Conservation (phyloP, 2,329 filamentous ascomycete species). For the Drechslera avenae region DNA sequence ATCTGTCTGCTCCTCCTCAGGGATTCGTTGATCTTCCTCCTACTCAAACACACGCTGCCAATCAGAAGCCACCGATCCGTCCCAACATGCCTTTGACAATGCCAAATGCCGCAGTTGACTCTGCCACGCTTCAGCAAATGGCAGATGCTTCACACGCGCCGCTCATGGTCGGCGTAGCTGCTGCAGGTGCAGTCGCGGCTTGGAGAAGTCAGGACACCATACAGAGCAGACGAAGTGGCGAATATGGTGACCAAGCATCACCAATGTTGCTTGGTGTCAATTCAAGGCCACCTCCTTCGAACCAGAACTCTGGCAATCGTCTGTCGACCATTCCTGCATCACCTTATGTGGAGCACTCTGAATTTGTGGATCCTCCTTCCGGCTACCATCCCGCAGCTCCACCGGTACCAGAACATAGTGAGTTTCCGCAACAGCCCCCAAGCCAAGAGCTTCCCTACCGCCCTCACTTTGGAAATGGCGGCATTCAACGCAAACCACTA, state of each 20-base stretch:
- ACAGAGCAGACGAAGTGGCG: conserved; percentile 40
- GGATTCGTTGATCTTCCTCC: conserved; percentile 80
- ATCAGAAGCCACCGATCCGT: conserved; percentile 69
- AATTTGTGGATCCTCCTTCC: conserved; percentile 41
- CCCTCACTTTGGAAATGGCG: conserved; percentile 33
- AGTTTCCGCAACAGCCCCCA: conserved; percentile 30
- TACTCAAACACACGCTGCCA: conserved; percentile 75
- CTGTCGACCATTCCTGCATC: conserved; percentile 55
- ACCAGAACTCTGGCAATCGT: conserved; percentile 49
- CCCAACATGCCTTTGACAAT: conserved; percentile 77
- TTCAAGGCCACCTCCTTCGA: conserved; percentile 61
- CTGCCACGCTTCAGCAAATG: conserved; percentile 79
- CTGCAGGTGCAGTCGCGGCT: conserved; percentile 49
- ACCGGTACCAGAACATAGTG: conserved; percentile 45
- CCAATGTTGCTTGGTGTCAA: conserved; percentile 49
- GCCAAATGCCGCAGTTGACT: conserved; percentile 83
- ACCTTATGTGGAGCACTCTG: conserved; percentile 49
- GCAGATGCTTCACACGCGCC: conserved; percentile 67
- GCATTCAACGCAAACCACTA: conserved; percentile 48
- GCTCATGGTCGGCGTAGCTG: conserved; percentile 43
- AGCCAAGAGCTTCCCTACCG: conserved; percentile 33
- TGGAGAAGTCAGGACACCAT: conserved; percentile 45
- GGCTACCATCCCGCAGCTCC: conserved; percentile 42
- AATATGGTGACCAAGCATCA: conserved; percentile 30
- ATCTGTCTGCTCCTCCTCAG: conserved; percentile 57